phyloP scores from a whole-genome alignment of 305 asterid species.

The Nicotiana rustica region DNA sequence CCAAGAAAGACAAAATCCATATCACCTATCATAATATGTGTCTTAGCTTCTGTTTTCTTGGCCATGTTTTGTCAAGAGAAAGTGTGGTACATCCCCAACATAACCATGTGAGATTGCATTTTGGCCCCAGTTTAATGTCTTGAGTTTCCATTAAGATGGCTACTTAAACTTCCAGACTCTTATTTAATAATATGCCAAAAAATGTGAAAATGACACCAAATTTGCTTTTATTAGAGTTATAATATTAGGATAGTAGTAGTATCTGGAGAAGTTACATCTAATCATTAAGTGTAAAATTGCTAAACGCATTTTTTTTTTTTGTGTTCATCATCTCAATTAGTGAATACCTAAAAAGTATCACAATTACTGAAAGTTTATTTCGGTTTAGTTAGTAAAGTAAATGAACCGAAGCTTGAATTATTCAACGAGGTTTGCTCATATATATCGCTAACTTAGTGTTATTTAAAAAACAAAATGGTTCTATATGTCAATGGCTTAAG shows the following conservation, averaged over 20 bases:
- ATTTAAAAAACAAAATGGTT: too few species aligned
- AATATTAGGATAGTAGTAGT: neutral
- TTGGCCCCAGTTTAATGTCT: neutral
- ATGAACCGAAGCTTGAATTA: neutral
- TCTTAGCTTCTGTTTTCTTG: conserved; percentile 11
- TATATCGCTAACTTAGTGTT: too few species aligned
- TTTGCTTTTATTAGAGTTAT: neutral
- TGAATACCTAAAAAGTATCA: too few species aligned
- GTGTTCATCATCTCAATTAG: neutral
- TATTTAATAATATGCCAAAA: neutral
- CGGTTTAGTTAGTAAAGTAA: neutral
- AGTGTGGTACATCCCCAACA: conserved; percentile 19
- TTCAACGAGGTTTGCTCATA: neutral
- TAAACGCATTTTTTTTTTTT: too few species aligned
- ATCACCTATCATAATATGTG: neutral
- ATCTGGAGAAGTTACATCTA: neutral
- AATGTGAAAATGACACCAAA: neutral
- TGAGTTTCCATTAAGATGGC: conserved; percentile 1
- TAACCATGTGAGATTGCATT: conserved; percentile 19
- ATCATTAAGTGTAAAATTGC: neutral
- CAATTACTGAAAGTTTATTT: too few species aligned
- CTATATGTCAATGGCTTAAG: too few species aligned
- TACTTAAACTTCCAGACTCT: neutral
- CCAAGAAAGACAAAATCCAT: neutral
- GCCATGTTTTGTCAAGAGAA: conserved; percentile 9